Evolutionary conservation across 148 eudicot genomes (phyloP), one percentile per base, ranked within the genome.

Genomic region (Agrostemma githago): DNA sequence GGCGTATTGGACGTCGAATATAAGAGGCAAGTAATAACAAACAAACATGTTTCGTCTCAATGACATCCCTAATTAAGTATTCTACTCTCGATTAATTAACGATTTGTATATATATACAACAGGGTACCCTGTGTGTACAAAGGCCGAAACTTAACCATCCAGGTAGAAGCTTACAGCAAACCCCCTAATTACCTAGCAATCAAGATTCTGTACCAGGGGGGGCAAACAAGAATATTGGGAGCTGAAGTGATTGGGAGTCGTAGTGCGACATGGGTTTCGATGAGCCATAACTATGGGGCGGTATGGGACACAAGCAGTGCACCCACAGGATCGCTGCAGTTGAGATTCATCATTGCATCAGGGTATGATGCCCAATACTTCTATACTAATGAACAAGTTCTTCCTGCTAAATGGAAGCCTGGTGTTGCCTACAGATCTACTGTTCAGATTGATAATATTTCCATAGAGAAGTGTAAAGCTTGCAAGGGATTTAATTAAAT

Each of bases 121-220:
- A 93, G 98, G 78, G 83, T 93, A 37, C 90, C 93, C 1, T 91
- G 97, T 68, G 85, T 77, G 5, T 89, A 83, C 81, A 82, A 84
- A 77, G 84, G 83, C 51, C 81, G 81, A 81, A 91, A 87, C 68
- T 68, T 91, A 79, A 80, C 84, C 2, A 62, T 91, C 12, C 83
- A 86, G 3, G 96, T 91, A 48, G 91, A 87, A 75, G 86, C 84
- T 64, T 80, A 80, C n/a, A 91, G 90, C 85, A 42, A 79, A 48
- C 88, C 82, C 65, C 89, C 92, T 6, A 48, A 85, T 60, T 84
- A 89, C 76, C 71, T 91, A 41, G 89, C 91, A 5, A 86, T 91
- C 37, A 85, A 85, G 74, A 40, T 91, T 76, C 77, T 91, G 42
- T 87, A 87, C 79, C 93, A 91, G 82, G 97, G 93, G 26, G 97